phyloP scores from a whole-genome alignment of 2,329 filamentous ascomycete species.

The Venturia pyrina region DNA sequence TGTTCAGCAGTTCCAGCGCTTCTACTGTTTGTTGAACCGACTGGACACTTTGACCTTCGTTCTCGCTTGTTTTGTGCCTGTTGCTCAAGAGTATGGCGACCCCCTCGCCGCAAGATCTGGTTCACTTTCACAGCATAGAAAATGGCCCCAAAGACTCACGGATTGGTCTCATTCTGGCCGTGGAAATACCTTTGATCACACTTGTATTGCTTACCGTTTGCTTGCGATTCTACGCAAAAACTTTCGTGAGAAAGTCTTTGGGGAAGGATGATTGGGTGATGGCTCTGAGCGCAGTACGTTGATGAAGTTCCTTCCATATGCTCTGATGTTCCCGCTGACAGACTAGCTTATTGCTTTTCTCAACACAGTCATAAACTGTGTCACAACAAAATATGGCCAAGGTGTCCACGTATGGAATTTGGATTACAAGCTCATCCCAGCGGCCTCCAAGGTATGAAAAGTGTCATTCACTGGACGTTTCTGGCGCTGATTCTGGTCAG shows the following conservation, averaged over 20 bases:
- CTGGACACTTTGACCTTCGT: not conserved
- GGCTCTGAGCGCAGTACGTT: not conserved
- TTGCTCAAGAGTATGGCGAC: not conserved
- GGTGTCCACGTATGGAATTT: not conserved
- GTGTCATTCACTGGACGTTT: not conserved
- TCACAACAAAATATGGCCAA: not conserved
- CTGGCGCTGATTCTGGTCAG: not conserved
- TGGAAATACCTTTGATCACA: not conserved
- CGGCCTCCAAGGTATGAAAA: not conserved
- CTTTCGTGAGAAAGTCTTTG: not conserved
- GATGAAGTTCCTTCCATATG: not conserved
- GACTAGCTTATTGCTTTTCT: not conserved
- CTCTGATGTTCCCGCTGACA: not conserved
- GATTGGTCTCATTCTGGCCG: not conserved
- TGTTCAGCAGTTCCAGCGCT: not conserved
- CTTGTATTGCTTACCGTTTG: not conserved
- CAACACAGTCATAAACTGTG: not conserved
- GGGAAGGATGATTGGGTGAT: slow-evolving; percentile 1
- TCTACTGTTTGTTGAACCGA: not conserved
- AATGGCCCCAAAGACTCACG: not conserved
- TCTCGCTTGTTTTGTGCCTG: not conserved
- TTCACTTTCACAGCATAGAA: not conserved
- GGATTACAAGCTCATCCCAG: not conserved
- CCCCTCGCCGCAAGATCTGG: not conserved
- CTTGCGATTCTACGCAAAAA: not conserved